These are phyloP conservation scores for Trametes versicolor DNA, from an alignment of 1,284 basidiomycete genomes.

Conservation along the genomic window DNA sequence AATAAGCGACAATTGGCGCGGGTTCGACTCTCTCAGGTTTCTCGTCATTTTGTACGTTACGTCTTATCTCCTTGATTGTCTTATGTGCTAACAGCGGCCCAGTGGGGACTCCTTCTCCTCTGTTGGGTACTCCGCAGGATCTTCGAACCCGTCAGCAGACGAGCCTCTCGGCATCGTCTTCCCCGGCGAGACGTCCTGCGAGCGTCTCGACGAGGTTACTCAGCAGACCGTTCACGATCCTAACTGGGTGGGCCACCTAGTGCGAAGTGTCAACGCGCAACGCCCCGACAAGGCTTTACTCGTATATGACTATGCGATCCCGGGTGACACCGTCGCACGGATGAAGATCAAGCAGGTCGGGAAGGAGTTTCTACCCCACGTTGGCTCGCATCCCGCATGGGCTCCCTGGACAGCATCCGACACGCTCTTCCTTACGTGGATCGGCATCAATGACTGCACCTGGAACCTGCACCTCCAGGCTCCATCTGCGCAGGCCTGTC, in stretches of 20 bases:
- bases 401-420: conserved; percentile 52
- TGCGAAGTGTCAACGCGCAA: conserved; percentile 49
- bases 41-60: conserved; percentile 55
- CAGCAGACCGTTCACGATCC: conserved; percentile 38
- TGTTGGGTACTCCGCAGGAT: conserved; percentile 43
- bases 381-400: conserved; percentile 49
- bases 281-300: conserved; percentile 47
- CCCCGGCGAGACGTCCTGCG: conserved; percentile 55
- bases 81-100: conserved; percentile 1
- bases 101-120: conserved; percentile 65
- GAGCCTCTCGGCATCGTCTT: conserved; percentile 57
- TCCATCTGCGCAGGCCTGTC: conserved; percentile 25
- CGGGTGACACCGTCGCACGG: conserved; percentile 53
- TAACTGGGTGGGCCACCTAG: conserved; percentile 66
- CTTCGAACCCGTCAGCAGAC: conserved; percentile 40
- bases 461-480: conserved; percentile 40
- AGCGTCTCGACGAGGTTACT: conserved; percentile 39
- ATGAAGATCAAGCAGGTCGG: conserved; percentile 50
- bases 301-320: conserved; percentile 59
- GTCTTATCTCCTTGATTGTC: neutral
- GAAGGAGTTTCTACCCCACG: conserved; percentile 45
- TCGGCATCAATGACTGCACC: conserved; percentile 69
- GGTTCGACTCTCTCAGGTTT: conserved; percentile 47
- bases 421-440: conserved; percentile 66
- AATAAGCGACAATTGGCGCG: conserved; percentile 46